Evolutionary conservation across 2,329 filamentous ascomycete genomes (phyloP).

Genomic region (Balansia obtecta): DNA sequence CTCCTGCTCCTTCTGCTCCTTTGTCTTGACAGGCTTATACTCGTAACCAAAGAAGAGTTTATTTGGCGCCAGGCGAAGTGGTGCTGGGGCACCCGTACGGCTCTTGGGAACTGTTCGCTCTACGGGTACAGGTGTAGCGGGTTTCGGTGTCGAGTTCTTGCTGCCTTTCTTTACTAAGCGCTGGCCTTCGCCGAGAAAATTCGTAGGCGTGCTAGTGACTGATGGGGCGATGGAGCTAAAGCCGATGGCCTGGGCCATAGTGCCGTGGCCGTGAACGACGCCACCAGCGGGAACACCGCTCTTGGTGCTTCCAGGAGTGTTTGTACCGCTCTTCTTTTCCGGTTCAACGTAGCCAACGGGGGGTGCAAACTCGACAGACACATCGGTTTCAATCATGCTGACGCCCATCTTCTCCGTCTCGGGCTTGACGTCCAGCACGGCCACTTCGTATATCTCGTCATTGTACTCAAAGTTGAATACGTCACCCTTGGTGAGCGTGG

Average conservation of each 20-base stretch:
- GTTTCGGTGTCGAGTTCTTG: slow-evolving; percentile 53
- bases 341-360: slow-evolving; percentile 93
- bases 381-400: slow-evolving; percentile 90
- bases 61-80: slow-evolving; percentile 70
- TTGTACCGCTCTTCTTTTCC: slow-evolving; percentile 65
- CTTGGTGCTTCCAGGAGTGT: slow-evolving; percentile 60
- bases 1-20: slow-evolving; percentile 56
- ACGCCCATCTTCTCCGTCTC: slow-evolving; percentile 73
- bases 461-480: slow-evolving; percentile 97
- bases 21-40: slow-evolving; percentile 74
- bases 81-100: slow-evolving; percentile 68
- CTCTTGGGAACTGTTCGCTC: slow-evolving; percentile 21
- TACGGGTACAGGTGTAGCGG: slow-evolving; percentile 53
- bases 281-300: slow-evolving; percentile 59
- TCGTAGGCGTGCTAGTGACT: slow-evolving; percentile 56
- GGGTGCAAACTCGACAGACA: slow-evolving; percentile 90
- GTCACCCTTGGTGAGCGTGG: slow-evolving; percentile 84
- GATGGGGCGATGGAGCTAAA: slow-evolving; percentile 81
- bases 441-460: slow-evolving; percentile 84
- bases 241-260: slow-evolving; percentile 97
- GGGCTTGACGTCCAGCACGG: slow-evolving; percentile 87
- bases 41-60: slow-evolving; percentile 97
- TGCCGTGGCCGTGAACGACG: slow-evolving; percentile 69
- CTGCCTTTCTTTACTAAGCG: slow-evolving; percentile 72
- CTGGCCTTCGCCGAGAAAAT: slow-evolving; percentile 72